Evolutionary conservation across 805 yeast species (phyloP), one percentile per base, ranked within the genome.

Genomic region (Jamesozyma spencerorum): DNA sequence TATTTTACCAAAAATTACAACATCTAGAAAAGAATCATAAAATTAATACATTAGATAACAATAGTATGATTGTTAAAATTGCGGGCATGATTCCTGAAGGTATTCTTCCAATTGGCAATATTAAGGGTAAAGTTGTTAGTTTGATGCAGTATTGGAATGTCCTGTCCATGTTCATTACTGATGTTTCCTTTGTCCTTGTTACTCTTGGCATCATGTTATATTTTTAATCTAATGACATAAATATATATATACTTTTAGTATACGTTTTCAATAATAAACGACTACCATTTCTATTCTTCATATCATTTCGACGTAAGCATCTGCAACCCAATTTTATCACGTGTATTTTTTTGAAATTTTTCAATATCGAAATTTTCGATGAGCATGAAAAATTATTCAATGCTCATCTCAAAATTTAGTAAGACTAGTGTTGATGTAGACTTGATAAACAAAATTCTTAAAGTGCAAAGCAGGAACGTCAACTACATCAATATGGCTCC

Each of bases 21-120:
- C 40, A 44, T 6, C 44, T 60, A 18, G 62, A 61, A 38, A 51
- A 42, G 28, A 32, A 47, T 2, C 49, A 52, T 31, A 51, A 53
- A 10, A 52, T 58, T 19, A 51, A 51, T 31, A 53, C 60, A 2
- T 37, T 55, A 29, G 54, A 53, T 38, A 53, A 52, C 27, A 49
- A 49, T 31, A 57, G 58, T 27, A 60, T 51, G 40, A 50, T 61
- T 18, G 48, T 58, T 19, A 54, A 55, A 38, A 39, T 58, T 14
- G 47, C 55, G 14, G 48, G 60, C 8, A 44, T 61, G 42, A 48
- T 62, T 28, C 66, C 66, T n/a, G 62, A 57, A 18, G 63, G 62
- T 6, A 47, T 60, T 2, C 31, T 61, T 10, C 65, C 64, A 24
- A 50, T 61, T 31, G 27, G 48, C 11, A 47, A 58, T 36, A 24